Evolutionary conservation across 176 grass and related monocot genomes (phyloP), one percentile per base, ranked within the genome.

Genomic region (Puccinellia tenuiflora): DNA sequence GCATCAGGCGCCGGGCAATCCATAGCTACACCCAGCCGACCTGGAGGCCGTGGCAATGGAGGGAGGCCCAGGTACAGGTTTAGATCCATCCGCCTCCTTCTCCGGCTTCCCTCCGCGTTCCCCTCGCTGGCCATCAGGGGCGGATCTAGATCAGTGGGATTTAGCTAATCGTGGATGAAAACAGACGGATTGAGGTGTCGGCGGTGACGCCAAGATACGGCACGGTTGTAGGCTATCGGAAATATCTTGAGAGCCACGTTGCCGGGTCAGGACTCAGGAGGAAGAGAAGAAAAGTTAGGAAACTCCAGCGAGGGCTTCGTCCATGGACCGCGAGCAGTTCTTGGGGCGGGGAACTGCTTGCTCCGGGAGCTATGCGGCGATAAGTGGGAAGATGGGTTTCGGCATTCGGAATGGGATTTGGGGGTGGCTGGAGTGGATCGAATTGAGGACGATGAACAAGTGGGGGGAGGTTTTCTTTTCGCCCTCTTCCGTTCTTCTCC

Each of bases 41-140:
- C 80, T 60, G 51, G 88, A 56, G 78, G 75, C 38, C 45, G 87
- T 35, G 67, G 88, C 84, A 90, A 74, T 13, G 86, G 80, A 80
- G 85, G 79, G 29, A 94, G 92, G 46, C 88, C 79, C 30, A 86
- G 66, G 51, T 92, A 97, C 45, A 92, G 74, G 85, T 87, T 94
- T 81, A 89, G 86, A 85, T 97, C 95, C 79, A 86, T 86, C 35
- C 66, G 55, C 34, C 75, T 55, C 66, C 84, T 83, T n/a, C 75
- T 74, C 57, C 29, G 55, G 66, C 78, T 85, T 5, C 67, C 73
- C 83, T 75, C 86, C 20, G 73, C 38, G 26, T 50, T 38, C 55
- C 75, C 86, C 42, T 78, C 38, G 6, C 62, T 62, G 1, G 57
- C 86, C 90, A 91, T 91, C 24, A 18, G 26, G 42, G 69, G 24